Conservation (phyloP, 208 protist genomes). For the Leishmania gerbilli region DNA sequence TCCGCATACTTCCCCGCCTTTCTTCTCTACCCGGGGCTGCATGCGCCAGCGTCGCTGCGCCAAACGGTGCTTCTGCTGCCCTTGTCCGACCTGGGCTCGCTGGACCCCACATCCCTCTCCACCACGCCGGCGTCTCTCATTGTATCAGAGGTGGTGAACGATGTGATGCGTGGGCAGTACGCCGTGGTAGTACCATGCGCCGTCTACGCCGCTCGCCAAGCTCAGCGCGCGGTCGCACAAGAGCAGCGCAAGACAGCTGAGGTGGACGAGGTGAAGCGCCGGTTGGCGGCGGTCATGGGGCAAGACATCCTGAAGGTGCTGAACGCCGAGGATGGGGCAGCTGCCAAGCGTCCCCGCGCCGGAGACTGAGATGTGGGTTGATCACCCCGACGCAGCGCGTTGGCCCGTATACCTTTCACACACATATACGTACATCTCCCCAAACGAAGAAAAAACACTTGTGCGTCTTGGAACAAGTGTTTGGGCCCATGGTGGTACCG, state of each 20-base stretch:
- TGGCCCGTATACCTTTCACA: neutral
- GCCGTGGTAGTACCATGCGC: constrained; percentile 43
- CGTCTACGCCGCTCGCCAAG: constrained; percentile 41
- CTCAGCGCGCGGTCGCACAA: constrained; percentile 28
- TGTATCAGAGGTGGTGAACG: constrained; percentile 49
- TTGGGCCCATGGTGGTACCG: neutral
- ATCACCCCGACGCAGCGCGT: neutral
- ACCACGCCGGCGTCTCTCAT: constrained; percentile 52
- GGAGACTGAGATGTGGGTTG: constrained; percentile 6
- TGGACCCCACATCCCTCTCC: constrained; percentile 22
- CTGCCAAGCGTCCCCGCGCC: constrained; percentile 14
- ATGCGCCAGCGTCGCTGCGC: constrained; percentile 20
- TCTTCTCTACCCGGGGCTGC: constrained; percentile 40
- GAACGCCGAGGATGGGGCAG: constrained; percentile 15
- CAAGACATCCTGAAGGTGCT: constrained; percentile 32
- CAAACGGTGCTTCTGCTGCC: constrained; percentile 30
- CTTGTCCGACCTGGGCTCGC: constrained; percentile 20
- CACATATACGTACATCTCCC: neutral
- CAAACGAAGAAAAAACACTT: neutral
- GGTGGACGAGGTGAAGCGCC: constrained; percentile 49
- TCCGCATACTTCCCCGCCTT: constrained; percentile 42
- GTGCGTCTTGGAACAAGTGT: neutral
- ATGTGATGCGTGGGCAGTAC: constrained; percentile 46
- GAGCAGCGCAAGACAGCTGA: constrained; percentile 28
- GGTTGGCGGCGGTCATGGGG: constrained; percentile 39